A percentile compares a stretch with the other conserved stretches of the same genome.
Evolutionary conservation across 495 filamentous ascomycete genomes (phyloP).

Genomic region (Podospora pseudopauciseta): DNA sequence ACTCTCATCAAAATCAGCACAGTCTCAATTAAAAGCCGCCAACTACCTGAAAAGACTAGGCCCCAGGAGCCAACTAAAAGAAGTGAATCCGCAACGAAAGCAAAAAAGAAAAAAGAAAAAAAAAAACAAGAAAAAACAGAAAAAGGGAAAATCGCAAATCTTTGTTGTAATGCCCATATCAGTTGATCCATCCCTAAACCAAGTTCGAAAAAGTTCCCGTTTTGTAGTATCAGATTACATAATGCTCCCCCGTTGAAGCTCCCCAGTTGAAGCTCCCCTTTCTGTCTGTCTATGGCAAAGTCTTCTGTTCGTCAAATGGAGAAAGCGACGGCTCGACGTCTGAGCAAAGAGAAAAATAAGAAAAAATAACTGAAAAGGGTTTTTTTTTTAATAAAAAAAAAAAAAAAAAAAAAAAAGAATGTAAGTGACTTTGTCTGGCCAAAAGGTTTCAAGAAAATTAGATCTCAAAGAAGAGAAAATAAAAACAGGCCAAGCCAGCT

Average conservation of each 20-base stretch:
- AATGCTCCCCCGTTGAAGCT: conserved; percentile 36
- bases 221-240: conserved; percentile 42
- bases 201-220: conserved; percentile 23
- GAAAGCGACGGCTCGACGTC: not conserved
- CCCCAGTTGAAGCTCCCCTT: conserved; percentile 25
- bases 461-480: not conserved
- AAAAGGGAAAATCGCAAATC: conserved; percentile 28
- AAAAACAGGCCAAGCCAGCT: not conserved
- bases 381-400: conserved; percentile 19
- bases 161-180: conserved; percentile 27
- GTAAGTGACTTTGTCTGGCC: not conserved
- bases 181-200: conserved; percentile 23
- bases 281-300: conserved; percentile 39
- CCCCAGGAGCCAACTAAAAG: not conserved
- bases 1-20: not conserved
- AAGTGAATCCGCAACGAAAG: conserved; percentile 5
- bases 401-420: conserved; percentile 16
- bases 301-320: conserved; percentile 34
- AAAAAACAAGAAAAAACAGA: conserved; percentile 17
- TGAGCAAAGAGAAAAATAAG: conserved; percentile 23
- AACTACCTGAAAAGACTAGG: not conserved
- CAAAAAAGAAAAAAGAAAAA: conserved; percentile 8
- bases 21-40: conserved; percentile 1
- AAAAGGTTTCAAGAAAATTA: not conserved
- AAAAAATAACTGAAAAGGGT: conserved; percentile 11